These are phyloP conservation scores for Emmonsiellopsis sp. DNA, from an alignment of 2,329 filamentous ascomycete species.

Conservation along the genomic window DNA sequence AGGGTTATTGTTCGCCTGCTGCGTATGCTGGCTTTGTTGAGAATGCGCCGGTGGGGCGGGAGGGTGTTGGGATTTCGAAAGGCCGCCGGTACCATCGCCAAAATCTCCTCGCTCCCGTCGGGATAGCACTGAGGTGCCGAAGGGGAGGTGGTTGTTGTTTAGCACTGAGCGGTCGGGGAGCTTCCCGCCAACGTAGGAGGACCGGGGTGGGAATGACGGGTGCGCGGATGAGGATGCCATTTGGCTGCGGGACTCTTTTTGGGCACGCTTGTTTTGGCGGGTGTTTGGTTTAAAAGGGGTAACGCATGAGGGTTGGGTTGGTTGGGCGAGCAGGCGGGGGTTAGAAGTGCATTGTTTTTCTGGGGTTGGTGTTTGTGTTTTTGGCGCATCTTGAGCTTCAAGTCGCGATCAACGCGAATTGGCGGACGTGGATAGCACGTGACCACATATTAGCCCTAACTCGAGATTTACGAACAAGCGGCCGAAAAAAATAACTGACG, in stretches of 20 bases:
- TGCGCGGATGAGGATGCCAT: conserved; percentile 33
- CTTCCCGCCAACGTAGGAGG: conserved; percentile 44
- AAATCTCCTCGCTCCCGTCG: conserved; percentile 19
- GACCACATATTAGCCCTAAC: no score
- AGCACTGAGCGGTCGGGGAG: conserved; percentile 38
- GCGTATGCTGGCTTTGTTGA: conserved; percentile 31
- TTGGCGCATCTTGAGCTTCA: background rate
- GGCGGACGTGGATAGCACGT: no score
- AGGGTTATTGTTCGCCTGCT: conserved; percentile 35
- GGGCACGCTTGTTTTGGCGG: background rate
- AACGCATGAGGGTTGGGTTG: background rate
- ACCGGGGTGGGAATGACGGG: conserved; percentile 46
- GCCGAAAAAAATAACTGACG: no score
- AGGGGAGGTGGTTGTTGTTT: conserved; percentile 32
- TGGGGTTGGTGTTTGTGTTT: background rate
- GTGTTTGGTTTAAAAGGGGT: background rate
- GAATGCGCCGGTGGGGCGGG: conserved; percentile 28
- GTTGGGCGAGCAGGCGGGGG: background rate
- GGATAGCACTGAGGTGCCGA: conserved; percentile 35
- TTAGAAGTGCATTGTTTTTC: background rate
- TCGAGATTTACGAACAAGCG: no score
- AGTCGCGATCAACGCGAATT: no score
- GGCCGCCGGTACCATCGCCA: conserved; percentile 4
- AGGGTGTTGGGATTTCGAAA: conserved; percentile 21
- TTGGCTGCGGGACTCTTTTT: background rate